phyloP scores from a whole-genome alignment of 345 rosid species.

The Mercurialis annua region DNA sequence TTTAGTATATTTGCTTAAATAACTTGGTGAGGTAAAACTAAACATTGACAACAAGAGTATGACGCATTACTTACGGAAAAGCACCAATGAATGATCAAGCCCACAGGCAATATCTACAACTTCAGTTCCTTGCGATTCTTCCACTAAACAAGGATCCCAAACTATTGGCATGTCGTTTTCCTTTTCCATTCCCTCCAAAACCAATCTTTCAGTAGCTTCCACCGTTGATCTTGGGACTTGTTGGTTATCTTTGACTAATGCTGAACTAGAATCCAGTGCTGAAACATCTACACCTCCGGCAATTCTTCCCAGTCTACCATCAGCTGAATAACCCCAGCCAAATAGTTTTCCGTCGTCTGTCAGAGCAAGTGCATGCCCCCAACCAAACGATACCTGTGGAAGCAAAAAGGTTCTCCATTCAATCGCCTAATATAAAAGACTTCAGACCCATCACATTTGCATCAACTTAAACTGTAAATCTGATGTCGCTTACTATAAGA shows the following conservation, averaged over 20 bases:
- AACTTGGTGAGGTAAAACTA: background rate
- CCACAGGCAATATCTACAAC: constrained; percentile 73
- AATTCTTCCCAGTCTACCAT: constrained; percentile 73
- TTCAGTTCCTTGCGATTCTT: constrained; percentile 48
- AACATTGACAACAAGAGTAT: background rate
- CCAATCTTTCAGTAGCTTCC: constrained; percentile 60
- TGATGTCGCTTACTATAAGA: background rate
- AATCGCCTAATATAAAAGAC: background rate
- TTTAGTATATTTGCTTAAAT: background rate
- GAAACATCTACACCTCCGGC: constrained; percentile 48
- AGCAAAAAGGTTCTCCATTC: background rate
- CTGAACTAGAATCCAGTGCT: constrained; percentile 44
- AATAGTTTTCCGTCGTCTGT: constrained; percentile 68
- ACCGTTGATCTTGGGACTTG: constrained; percentile 24
- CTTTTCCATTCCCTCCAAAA: constrained; percentile 65
- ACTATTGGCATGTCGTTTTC: constrained; percentile 77
- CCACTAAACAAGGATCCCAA: constrained; percentile 76
- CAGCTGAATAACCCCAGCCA: constrained; percentile 94
- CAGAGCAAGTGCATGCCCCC: constrained; percentile 88
- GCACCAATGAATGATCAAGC: constrained; percentile 82
- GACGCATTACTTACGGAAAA: constrained; percentile 49
- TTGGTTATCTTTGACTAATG: constrained; percentile 10
- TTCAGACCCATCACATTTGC: background rate
- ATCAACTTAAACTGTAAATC: background rate
- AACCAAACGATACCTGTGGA: constrained; percentile 81